A percentile compares a stretch with the other conserved stretches of the same genome.
Conservation (phyloP, 352 stramenopile species). For the Phytophthora fragariaefolia region DNA sequence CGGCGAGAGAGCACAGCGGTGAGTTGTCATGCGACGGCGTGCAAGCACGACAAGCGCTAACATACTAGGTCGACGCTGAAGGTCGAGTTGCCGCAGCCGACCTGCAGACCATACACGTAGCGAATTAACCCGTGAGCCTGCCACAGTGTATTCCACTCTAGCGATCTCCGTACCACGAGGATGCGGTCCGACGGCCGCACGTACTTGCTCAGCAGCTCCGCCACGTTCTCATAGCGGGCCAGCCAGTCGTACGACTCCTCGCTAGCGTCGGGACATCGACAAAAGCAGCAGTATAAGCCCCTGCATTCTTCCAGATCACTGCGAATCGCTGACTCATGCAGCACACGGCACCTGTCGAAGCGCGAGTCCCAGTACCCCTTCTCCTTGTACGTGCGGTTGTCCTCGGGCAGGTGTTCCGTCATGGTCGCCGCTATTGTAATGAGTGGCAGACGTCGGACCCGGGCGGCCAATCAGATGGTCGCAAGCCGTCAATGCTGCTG, state of each 20-base stretch:
- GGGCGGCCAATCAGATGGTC: background rate
- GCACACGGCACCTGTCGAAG: slow-evolving; percentile 51
- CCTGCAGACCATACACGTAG: slow-evolving; percentile 31
- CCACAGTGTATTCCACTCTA: background rate
- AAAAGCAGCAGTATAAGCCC: background rate
- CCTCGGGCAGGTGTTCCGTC: slow-evolving; percentile 49
- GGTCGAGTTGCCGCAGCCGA: slow-evolving; percentile 81
- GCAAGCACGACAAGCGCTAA: too few species aligned
- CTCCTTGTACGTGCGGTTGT: slow-evolving; percentile 71
- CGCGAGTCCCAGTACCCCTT: slow-evolving; percentile 79
- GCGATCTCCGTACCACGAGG: slow-evolving; percentile 46
- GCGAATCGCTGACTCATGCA: background rate
- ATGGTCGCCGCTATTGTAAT: slow-evolving; percentile 16
- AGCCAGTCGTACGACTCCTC: slow-evolving; percentile 87
- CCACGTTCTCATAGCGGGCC: slow-evolving; percentile 57
- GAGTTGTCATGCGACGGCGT: too few species aligned
- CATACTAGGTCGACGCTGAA: slow-evolving; percentile 76
- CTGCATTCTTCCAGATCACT: background rate
- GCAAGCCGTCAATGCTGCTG: too few species aligned
- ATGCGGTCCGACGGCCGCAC: slow-evolving; percentile 51
- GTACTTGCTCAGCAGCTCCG: slow-evolving; percentile 46
- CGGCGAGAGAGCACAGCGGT: background rate
- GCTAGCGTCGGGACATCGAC: slow-evolving; percentile 18
- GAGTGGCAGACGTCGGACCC: background rate
- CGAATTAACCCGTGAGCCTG: too few species aligned